Evolutionary conservation across 371 early-diverging fungal species (phyloP).

Genomic region (Caulochytrium protostelioides): DNA sequence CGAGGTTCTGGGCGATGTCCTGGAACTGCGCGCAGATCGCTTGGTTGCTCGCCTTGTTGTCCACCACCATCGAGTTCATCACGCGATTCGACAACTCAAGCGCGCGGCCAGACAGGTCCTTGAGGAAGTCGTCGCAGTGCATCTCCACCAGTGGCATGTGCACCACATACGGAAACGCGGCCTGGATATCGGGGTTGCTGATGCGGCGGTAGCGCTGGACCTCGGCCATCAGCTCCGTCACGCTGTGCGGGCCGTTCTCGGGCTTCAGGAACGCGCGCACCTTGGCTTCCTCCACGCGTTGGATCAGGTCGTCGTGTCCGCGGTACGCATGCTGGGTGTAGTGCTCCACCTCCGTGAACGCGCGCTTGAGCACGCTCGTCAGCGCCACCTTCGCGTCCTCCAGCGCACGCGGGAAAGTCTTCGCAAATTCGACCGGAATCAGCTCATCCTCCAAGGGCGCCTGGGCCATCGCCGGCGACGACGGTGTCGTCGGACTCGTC

Average conservation of each 20-base stretch:
- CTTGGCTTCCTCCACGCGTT: conserved; percentile 1
- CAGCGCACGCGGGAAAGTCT: conserved; percentile 15
- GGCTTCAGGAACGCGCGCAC: conserved; percentile 16
- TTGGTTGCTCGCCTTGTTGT: no score
- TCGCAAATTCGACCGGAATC: conserved; percentile 18
- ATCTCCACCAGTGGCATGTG: conserved; percentile 24
- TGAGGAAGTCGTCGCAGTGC: conserved; percentile 22
- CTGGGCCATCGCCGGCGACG: no score
- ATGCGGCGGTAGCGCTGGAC: conserved; percentile 13
- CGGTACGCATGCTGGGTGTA: conserved; percentile 20
- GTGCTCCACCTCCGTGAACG: conserved; percentile 11
- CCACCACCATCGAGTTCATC: conserved; percentile 16
- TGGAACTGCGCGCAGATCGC: conserved; percentile 2
- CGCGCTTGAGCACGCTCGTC: conserved; percentile 3
- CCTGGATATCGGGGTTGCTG: conserved; percentile 12
- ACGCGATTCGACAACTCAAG: conserved; percentile 13
- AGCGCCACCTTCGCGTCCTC: conserved; percentile 8
- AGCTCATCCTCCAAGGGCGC: conserved; percentile 8
- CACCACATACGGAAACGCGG: conserved; percentile 23
- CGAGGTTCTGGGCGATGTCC: conserved; percentile 14
- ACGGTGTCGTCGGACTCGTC: no score
- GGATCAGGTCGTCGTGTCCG: conserved; percentile 13
- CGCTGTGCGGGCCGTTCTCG: conserved; percentile 12
- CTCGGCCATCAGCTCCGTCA: conserved; percentile 19
- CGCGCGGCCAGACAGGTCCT: conserved; percentile 18